Conservation (phyloP, 1,284 basidiomycete genomes). For the Moniliophthora roreri region DNA sequence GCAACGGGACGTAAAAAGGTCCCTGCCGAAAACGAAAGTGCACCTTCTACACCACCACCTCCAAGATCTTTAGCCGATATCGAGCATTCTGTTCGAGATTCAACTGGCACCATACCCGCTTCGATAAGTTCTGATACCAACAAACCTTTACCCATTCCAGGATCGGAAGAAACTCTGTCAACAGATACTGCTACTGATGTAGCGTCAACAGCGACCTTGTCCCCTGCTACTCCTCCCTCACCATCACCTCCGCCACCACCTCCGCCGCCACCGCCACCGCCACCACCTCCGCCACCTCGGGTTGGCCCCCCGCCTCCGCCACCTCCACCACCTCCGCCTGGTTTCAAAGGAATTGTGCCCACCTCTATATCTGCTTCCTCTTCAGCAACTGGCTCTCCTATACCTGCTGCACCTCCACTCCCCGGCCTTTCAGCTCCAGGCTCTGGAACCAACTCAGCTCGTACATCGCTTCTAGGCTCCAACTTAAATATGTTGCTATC, state of each 20-base stretch:
- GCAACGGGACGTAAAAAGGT: slow-evolving; percentile 36
- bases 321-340: slow-evolving; percentile 40
- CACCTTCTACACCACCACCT: slow-evolving; percentile 18
- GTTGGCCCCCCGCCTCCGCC: slow-evolving; percentile 32
- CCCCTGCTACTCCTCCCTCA: slow-evolving; percentile 30
- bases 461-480: slow-evolving; percentile 59
- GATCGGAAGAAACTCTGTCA: neutral
- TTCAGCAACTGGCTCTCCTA: slow-evolving; percentile 26
- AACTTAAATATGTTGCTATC: slow-evolving; percentile 55
- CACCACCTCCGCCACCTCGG: slow-evolving; percentile 28
- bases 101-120: too few relatives aligned
- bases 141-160: slow-evolving; percentile 24
- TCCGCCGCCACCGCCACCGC: slow-evolving; percentile 36
- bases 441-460: slow-evolving; percentile 51
- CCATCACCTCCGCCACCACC: slow-evolving; percentile 36
- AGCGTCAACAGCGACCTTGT: slow-evolving; percentile 33
- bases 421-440: slow-evolving; percentile 40
- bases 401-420: slow-evolving; percentile 46
- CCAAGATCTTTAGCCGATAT: neutral
- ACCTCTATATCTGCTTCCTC: slow-evolving; percentile 22
- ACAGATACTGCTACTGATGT: neutral
- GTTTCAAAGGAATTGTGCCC: slow-evolving; percentile 22
- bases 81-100: too few relatives aligned
- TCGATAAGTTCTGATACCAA: too few relatives aligned
- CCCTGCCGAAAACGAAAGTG: slow-evolving; percentile 27